Percentiles rank a stretch among this genome's conserved stretches.
These are phyloP conservation scores for Sisymbrium altissimum DNA, from an alignment of 345 rosid species.

Conservation along the genomic window DNA sequence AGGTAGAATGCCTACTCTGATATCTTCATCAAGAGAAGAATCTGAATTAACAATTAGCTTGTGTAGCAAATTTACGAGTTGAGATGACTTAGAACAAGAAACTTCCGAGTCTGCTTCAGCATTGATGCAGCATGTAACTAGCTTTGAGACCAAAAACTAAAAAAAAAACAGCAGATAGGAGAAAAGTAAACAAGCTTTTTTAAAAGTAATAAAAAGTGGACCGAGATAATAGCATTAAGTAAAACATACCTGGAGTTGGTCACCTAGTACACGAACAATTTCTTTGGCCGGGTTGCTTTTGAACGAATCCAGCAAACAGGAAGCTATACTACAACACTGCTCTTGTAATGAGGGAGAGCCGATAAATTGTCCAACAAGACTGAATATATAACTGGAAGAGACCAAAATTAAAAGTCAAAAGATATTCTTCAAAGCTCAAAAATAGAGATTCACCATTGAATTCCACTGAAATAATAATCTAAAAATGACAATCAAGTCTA, in stretches of 20 bases:
- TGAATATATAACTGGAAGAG: conserved; percentile 73
- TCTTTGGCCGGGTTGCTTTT: conserved; percentile 60
- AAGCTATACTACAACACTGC: conserved; percentile 76
- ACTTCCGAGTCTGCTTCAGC: conserved; percentile 42
- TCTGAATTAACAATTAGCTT: conserved; percentile 61
- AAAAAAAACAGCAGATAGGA: conserved; percentile 20
- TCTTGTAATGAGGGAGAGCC: conserved; percentile 66
- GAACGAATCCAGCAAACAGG: conserved; percentile 55
- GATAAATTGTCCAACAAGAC: conserved; percentile 79
- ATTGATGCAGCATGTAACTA: conserved; percentile 73
- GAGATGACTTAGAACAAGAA: conserved; percentile 52
- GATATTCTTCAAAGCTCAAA: not conserved
- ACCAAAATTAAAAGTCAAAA: conserved; percentile 26
- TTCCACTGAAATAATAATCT: conserved; percentile 1
- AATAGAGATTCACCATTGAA: not conserved
- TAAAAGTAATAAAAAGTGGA: not conserved
- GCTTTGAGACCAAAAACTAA: conserved; percentile 89
- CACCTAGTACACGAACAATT: conserved; percentile 67
- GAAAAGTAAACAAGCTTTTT: not conserved
- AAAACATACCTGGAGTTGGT: conserved; percentile 76
- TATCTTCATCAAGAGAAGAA: conserved; percentile 63
- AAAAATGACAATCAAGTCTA: conserved; percentile 2
- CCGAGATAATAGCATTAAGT: not conserved
- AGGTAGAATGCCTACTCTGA: conserved; percentile 52
- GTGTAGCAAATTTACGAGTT: conserved; percentile 55